These are phyloP conservation scores for Neopestalotiopsis sp. DNA, from an alignment of 2,329 filamentous ascomycete species.

Conservation along the genomic window DNA sequence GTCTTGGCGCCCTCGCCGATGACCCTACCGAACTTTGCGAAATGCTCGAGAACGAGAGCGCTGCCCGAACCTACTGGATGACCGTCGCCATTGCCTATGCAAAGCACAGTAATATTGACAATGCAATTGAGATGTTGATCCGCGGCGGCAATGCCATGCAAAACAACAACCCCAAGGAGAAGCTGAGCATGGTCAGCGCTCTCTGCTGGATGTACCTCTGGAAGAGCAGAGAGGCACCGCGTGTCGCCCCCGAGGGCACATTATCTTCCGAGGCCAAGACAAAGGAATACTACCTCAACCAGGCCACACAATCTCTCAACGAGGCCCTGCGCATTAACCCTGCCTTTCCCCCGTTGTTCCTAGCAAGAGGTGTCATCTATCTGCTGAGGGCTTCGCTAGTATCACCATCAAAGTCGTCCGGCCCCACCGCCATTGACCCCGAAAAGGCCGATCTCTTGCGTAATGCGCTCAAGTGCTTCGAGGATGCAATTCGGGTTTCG, in stretches of 20 bases:
- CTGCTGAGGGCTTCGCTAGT: constrained; percentile 87
- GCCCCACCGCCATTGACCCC: constrained; percentile 68
- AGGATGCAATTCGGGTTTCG: constrained; percentile 87
- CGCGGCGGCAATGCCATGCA: constrained; percentile 77
- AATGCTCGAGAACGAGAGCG: constrained; percentile 91
- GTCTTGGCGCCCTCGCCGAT: constrained; percentile 87
- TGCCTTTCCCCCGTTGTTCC: constrained; percentile 86
- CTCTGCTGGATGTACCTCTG: constrained; percentile 91
- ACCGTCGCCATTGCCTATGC: constrained; percentile 96
- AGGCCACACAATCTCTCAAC: constrained; percentile 90
- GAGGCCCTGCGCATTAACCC: constrained; percentile 95
- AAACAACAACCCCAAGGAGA: constrained; percentile 77
- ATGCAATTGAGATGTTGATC: constrained; percentile 75
- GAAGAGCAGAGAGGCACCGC: constrained; percentile 82
- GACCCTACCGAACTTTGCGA: constrained; percentile 95
- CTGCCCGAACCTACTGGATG: constrained; percentile 94
- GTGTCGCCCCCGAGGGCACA: constrained; percentile 66
- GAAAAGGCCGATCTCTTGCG: constrained; percentile 82
- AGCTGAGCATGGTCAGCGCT: constrained; percentile 82
- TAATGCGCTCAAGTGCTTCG: constrained; percentile 89
- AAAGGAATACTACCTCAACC: constrained; percentile 91
- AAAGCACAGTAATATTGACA: constrained; percentile 92
- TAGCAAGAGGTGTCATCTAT: constrained; percentile 88
- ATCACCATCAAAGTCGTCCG: constrained; percentile 71
- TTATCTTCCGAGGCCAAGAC: constrained; percentile 77